phyloP scores from a whole-genome alignment of 2,329 filamentous ascomycete genomes.

The Hypoxylon sp. region DNA sequence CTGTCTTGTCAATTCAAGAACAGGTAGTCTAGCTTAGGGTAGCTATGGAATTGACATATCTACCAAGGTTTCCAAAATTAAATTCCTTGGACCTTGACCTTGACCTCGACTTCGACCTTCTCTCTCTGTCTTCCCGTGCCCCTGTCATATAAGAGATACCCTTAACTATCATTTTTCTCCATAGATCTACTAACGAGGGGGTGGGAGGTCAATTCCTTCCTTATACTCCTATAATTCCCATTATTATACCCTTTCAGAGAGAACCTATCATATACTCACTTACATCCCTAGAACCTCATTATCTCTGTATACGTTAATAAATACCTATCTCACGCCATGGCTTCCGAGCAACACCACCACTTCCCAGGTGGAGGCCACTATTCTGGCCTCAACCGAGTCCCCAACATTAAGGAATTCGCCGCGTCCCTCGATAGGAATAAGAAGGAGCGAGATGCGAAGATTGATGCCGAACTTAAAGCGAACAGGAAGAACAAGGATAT shows the following conservation, averaged over 20 bases:
- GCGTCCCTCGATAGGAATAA: constrained; percentile 85
- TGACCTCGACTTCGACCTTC: constrained; percentile 2
- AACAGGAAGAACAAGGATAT: constrained; percentile 56
- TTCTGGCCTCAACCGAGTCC: constrained; percentile 85
- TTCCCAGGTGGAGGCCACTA: constrained; percentile 70
- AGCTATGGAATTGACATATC: constrained; percentile 28
- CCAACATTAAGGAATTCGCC: constrained; percentile 88
- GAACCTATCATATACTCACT: constrained; percentile 13
- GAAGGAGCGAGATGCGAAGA: constrained; percentile 77
- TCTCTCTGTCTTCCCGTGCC: neutral
- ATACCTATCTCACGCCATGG: constrained; percentile 43
- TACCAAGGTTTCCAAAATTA: constrained; percentile 16
- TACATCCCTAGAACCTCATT: neutral
- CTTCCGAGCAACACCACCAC: constrained; percentile 50
- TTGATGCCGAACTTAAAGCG: constrained; percentile 70
- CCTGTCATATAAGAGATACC: neutral
- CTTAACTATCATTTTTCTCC: constrained; percentile 13
- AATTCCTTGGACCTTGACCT: constrained; percentile 7
- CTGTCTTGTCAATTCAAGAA: constrained; percentile 13
- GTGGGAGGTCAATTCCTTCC: constrained; percentile 10
- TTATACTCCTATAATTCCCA: constrained; percentile 11
- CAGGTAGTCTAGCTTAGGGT: constrained; percentile 4
- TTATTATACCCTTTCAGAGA: constrained; percentile 6
- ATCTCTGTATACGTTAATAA: constrained; percentile 7
- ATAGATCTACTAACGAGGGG: constrained; percentile 4